Base-by-base conservation (phyloP, 177 flowering plant genomes). In the Vitis hybrid region DNA sequence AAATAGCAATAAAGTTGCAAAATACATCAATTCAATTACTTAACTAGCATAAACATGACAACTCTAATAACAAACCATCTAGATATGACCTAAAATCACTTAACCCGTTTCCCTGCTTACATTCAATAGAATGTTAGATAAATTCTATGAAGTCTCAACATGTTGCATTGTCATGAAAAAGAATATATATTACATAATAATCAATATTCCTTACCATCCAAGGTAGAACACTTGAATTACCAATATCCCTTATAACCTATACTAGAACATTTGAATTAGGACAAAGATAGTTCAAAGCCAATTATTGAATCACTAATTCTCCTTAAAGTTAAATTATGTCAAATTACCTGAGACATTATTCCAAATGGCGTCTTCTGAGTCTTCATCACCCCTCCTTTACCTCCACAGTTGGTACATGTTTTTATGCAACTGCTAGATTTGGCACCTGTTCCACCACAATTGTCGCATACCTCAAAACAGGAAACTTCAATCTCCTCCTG, bases 281-380 rank as follows among this genome's bases (percentile, higher is more conserved):
- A 61, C 22, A 10, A 65, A 65, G 19, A 21, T 52, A 13, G 50
- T 29, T 13, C 13, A 55, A 6, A 48, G 11, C 29, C 56, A 51
- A 53, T 65, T 51, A 52, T 16, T 3, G 10, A 65, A 65, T 19
- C 39, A 51, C n/a, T 26, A 19, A 65, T 3, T 33, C 39, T 26
- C 39, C 11, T 51, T 18, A 33, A 31, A 10, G 31, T 12, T 52
- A 12, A 53, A 67, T 14, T 4, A 56, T 3, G 68, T 64, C 10
- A 73, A 70, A 61, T 62, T 86, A 94, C 98, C 98, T 93, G 93
- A 64, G 99, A 93, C 80, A 95, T 76, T 14, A 90, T 74, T 64
- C 99, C 99, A 82, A 91, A 95, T 18, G 99, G 93, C 16, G 99
- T 95, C 76, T 75, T 88, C 81, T 91, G 94, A 72, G 84, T 81